Conservation (phyloP, 2,329 filamentous ascomycete species). For the Sclerotinia trifoliorum region DNA sequence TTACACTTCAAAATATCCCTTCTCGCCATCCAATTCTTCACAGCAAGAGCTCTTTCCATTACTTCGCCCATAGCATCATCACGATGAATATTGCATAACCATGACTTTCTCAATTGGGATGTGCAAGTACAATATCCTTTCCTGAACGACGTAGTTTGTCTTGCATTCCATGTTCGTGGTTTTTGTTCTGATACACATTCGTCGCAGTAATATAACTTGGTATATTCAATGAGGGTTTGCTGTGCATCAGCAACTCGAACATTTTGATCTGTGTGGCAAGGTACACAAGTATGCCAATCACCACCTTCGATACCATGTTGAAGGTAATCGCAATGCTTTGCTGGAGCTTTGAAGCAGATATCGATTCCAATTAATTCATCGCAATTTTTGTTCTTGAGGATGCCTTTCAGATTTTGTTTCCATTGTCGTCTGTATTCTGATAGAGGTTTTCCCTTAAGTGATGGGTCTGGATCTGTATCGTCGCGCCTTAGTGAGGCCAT, state of each 20-base stretch:
- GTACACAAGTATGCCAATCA: background rate
- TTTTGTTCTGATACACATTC: background rate
- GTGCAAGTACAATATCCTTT: slow-evolving; percentile 14
- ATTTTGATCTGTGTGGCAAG: background rate
- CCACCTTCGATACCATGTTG: background rate
- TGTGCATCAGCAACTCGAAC: background rate
- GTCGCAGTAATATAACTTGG: slow-evolving; percentile 9
- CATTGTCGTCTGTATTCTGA: background rate
- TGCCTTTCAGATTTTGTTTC: background rate
- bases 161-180: background rate
- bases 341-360: slow-evolving; percentile 8
- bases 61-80: background rate
- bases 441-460: background rate
- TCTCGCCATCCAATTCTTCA: slow-evolving; percentile 1
- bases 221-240: background rate
- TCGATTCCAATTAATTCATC: slow-evolving; percentile 2
- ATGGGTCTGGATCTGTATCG: background rate
- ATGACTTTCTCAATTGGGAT: slow-evolving; percentile 7
- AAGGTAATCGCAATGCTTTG: slow-evolving; percentile 12
- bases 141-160: rapidly evolving
- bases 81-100: slow-evolving; percentile 12
- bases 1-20: background rate
- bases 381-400: background rate
- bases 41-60: background rate
- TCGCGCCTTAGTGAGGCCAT: background rate